A percentile compares a stretch with the other conserved stretches of the same genome.
Evolutionary conservation across 164 flowering plant species (phyloP).

Genomic region (Sextonia rubra): DNA sequence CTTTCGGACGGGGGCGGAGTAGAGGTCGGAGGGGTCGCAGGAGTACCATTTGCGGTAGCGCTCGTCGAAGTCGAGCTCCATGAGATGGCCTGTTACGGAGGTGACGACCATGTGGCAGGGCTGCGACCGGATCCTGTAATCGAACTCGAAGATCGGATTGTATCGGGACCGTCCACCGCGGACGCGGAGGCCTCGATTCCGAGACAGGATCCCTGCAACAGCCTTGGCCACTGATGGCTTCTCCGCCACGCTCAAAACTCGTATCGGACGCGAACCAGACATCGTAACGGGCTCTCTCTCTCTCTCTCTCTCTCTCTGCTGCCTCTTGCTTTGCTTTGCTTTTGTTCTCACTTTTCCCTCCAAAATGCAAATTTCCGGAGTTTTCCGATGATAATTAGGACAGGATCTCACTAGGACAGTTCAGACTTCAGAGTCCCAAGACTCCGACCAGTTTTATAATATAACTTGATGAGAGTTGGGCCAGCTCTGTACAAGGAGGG

Average conservation of each 20-base stretch:
- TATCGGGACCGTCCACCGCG: slow-evolving; percentile 78
- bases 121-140: slow-evolving; percentile 53
- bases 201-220: slow-evolving; percentile 64
- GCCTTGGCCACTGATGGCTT: slow-evolving; percentile 99
- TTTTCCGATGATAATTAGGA: neutral
- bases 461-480: too few species aligned
- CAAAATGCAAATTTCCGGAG: neutral
- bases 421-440: too few species aligned
- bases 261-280: slow-evolving; percentile 9
- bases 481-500: neutral
- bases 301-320: neutral
- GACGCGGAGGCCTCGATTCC: slow-evolving; percentile 39
- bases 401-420: neutral
- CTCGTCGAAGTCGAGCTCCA: slow-evolving; percentile 91
- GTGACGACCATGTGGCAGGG: slow-evolving; percentile 74
- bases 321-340: neutral
- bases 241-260: slow-evolving; percentile 92
- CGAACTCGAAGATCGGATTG: slow-evolving; percentile 87
- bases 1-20: slow-evolving; percentile 66
- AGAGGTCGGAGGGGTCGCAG: slow-evolving; percentile 83
- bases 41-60: slow-evolving; percentile 83
- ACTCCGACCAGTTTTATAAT: too few species aligned
- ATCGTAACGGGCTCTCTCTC: neutral
- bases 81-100: slow-evolving; percentile 91
- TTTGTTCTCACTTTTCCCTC: neutral